A percentile compares a stretch with the other conserved stretches of the same genome.
Evolutionary conservation across 2,329 filamentous ascomycete species (phyloP).

Genomic region (Penicillium sp.): DNA sequence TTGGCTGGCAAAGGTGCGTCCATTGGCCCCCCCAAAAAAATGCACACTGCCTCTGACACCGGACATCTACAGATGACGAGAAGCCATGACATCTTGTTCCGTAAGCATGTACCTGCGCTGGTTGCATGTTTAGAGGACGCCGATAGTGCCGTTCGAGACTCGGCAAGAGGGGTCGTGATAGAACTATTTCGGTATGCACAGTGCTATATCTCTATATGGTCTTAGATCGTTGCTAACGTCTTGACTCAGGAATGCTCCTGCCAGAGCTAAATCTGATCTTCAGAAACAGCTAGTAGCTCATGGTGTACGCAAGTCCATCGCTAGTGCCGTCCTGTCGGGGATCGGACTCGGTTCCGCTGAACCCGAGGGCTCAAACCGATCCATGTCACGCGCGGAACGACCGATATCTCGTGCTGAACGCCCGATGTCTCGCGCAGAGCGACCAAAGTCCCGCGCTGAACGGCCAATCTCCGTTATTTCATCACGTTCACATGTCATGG

Average conservation of each 20-base stretch:
- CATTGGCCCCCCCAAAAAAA: slow-evolving; percentile 5
- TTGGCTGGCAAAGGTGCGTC: slow-evolving; percentile 72
- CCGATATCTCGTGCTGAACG: slow-evolving; percentile 33
- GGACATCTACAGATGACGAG: slow-evolving; percentile 65
- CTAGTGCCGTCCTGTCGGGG: slow-evolving; percentile 73
- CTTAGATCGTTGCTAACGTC: slow-evolving; percentile 7
- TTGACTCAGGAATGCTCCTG: slow-evolving; percentile 65
- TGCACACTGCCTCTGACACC: slow-evolving; percentile 9
- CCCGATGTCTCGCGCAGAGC: slow-evolving; percentile 32
- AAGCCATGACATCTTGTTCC: slow-evolving; percentile 75
- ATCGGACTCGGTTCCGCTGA: slow-evolving; percentile 54
- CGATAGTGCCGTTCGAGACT: slow-evolving; percentile 80
- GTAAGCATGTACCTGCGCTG: slow-evolving; percentile 73
- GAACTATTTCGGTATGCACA: slow-evolving; percentile 71
- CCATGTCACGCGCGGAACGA: slow-evolving; percentile 32
- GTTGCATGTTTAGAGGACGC: slow-evolving; percentile 89
- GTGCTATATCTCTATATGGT: background rate
- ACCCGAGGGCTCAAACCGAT: slow-evolving; percentile 23
- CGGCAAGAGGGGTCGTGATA: slow-evolving; percentile 77
- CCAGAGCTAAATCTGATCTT: slow-evolving; percentile 80
- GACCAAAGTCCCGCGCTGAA: slow-evolving; percentile 32
- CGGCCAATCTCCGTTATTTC: slow-evolving; percentile 34
- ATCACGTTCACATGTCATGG: slow-evolving; percentile 25
- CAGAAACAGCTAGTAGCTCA: slow-evolving; percentile 81
- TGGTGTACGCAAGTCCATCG: slow-evolving; percentile 83